Base-by-base conservation (phyloP, 1,284 basidiomycete genomes). In the Ganoderma lingzhi region DNA sequence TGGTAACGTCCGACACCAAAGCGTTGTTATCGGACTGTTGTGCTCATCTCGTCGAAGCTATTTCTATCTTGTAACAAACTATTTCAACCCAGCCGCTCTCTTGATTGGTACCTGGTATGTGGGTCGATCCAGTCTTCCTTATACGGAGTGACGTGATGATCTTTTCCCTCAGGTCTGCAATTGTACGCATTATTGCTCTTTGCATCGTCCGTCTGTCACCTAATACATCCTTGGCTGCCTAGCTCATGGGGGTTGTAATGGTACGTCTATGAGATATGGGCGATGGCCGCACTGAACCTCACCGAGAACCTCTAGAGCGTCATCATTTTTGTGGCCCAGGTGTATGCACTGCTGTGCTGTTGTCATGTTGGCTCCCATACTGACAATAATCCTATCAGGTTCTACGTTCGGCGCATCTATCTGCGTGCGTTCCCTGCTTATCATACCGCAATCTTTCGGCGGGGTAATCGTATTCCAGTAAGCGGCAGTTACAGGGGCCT, bases 371-470 rank as follows among this genome's bases (percentile, higher is more conserved):
- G 15, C 19, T 37, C 56, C 15, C 19, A 23, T 39, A 4, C 37
- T 39, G 9, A 59, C 32, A 23, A 23, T 59, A 59, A 59, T 23
- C 19, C 9, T 39, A 39, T 39, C 37, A 59, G 56, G n/a, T 59
- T 59, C 35, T 59, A 59, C 19, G 56, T 59, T 39, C 56, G 56
- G 56, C 56, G 56, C 32, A 59, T 59, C 35, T 59, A 59, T 9
- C 56, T 59, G 19, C 32, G 56, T 59, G 56, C 17, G 56, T 35
- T 35, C 56, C 37, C 1, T 1, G 10, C n/a, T 12, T 35, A 17
- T 56, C 32, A 2, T 8, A 8, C 1, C 30, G 6, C 6, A 1
- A 32, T 17, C 5, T 12, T 15, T 53, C 23, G 3, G 12, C 12
- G 12, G 5, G 4, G 14, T 39, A 10, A 39, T 8, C 19, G 32